Base-by-base conservation (phyloP, 2,329 filamentous ascomycete genomes). In the Onygenales sp. region DNA sequence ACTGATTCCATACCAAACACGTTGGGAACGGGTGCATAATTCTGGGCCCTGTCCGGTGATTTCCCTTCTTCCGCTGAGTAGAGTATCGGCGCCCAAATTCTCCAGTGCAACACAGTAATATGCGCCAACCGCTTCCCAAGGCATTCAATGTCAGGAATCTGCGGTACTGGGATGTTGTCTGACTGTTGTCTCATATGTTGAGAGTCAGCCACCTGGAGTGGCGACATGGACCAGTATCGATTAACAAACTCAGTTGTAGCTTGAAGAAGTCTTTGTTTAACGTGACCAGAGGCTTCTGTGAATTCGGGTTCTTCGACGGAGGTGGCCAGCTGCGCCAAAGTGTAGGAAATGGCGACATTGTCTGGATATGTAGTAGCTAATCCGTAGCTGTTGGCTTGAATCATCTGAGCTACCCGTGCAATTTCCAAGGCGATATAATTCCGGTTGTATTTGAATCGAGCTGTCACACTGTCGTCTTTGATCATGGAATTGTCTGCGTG, bases 101-200 rank as follows among this genome's bases (percentile, higher is more conserved):
- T 81, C 90, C 91, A 96, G 69, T 96, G 90, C 27, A 97, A 73
- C 5, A 93, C 78, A 11, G 87, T 83, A 44, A 96, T 82, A 64
- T 96, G 92, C 5, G 88, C 85, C 49, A 95, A 77, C 45, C 88
- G 83, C 44, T 84, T 85, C 1, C 88, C 83, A 67, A 95, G 81
- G 54, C 66, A 64, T 49, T 73, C 68, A 3, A 60, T 42, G 42
- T 42, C 37, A 10, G 48, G 46, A 21, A 44, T 37, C 10, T 46
- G 45, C 27, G 56, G 58, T 8, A 45, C 49, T 7, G 33, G 52
- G n/a, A 51, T 40, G 17, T 54, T 49, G 4, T 63, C 56, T 0
- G 58, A 47, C 9, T 58, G 56, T 6, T 62, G 57, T 43, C 62
- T 54, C 14, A 59, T 56, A 17, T 67, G 67, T 55, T 75, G 73